Conservation (phyloP, 2,329 filamentous ascomycete genomes). For the Lasiodiplodia hormozganensis region DNA sequence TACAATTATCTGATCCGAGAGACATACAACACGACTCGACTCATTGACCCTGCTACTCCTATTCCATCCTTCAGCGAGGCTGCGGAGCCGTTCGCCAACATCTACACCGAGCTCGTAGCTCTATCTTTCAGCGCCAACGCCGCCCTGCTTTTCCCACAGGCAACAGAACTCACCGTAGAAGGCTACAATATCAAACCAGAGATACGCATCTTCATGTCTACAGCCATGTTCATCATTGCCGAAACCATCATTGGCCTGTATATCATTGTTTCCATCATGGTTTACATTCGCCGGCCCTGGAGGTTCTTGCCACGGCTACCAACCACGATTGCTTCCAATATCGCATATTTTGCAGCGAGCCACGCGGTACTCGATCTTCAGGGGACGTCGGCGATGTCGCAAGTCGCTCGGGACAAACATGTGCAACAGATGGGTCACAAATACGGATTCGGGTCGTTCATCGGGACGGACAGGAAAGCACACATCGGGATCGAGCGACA, state of each 20-base stretch:
- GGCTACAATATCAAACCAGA: conserved; percentile 37
- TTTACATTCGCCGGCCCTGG: conserved; percentile 53
- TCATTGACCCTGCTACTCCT: conserved; percentile 46
- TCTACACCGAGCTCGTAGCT: conserved; percentile 52
- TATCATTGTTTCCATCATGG: conserved; percentile 47
- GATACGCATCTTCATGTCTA: conserved; percentile 58
- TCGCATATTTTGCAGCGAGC: conserved; percentile 59
- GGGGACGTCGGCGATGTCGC: conserved; percentile 34
- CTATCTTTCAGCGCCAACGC: conserved; percentile 54
- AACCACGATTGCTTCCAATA: conserved; percentile 55
- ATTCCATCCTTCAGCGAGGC: conserved; percentile 44
- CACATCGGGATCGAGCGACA: conserved; percentile 60
- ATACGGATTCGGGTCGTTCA: conserved; percentile 60
- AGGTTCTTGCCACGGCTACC: conserved; percentile 60
- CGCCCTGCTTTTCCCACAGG: conserved; percentile 45
- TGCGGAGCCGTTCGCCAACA: conserved; percentile 33
- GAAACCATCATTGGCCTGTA: conserved; percentile 55
- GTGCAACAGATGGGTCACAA: conserved; percentile 33
- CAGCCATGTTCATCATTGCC: conserved; percentile 54
- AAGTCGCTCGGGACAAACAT: conserved; percentile 33
- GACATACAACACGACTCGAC: conserved; percentile 36
- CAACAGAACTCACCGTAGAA: neutral
- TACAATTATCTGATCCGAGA: conserved; percentile 56
- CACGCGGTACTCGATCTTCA: conserved; percentile 48
- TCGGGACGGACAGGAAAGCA: conserved; percentile 55